phyloP scores from a whole-genome alignment of 2,329 filamentous ascomycete species.

The Colletotrichum echinochloae region DNA sequence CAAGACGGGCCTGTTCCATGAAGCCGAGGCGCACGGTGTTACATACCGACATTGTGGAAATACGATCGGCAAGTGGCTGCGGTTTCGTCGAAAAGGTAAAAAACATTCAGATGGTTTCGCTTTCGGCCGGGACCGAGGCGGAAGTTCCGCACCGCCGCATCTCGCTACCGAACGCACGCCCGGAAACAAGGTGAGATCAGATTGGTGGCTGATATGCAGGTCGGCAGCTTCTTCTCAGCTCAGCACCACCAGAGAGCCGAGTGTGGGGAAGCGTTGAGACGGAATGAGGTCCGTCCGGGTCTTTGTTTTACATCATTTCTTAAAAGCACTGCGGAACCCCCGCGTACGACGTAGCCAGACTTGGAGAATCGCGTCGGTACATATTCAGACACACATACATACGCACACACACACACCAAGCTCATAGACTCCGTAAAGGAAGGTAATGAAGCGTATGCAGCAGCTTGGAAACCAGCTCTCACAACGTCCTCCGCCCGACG shows the following conservation, averaged over 20 bases:
- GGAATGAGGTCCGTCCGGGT: neutral
- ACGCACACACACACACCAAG: neutral
- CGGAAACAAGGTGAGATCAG: slow-evolving; percentile 4
- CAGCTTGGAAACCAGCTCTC: slow-evolving; percentile 12
- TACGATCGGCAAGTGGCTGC: neutral
- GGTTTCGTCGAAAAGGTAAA: neutral
- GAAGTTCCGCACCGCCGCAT: neutral
- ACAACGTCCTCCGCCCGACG: neutral
- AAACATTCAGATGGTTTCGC: neutral
- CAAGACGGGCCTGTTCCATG: neutral
- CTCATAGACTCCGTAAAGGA: neutral
- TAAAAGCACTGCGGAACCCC: neutral
- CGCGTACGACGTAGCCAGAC: neutral
- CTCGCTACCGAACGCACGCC: neutral
- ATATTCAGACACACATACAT: neutral
- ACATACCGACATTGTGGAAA: neutral
- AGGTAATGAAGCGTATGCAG: slow-evolving; percentile 21
- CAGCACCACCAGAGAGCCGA: too few relatives aligned
- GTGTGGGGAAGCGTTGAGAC: neutral
- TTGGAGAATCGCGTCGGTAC: neutral
- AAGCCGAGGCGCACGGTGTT: neutral
- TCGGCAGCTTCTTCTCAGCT: neutral
- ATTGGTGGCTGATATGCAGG: neutral
- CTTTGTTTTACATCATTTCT: neutral
- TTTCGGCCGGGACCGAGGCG: slow-evolving; percentile 8